Evolutionary conservation across 768 basidiomycete species (phyloP).

Genomic region (Boletus barrowsii): DNA sequence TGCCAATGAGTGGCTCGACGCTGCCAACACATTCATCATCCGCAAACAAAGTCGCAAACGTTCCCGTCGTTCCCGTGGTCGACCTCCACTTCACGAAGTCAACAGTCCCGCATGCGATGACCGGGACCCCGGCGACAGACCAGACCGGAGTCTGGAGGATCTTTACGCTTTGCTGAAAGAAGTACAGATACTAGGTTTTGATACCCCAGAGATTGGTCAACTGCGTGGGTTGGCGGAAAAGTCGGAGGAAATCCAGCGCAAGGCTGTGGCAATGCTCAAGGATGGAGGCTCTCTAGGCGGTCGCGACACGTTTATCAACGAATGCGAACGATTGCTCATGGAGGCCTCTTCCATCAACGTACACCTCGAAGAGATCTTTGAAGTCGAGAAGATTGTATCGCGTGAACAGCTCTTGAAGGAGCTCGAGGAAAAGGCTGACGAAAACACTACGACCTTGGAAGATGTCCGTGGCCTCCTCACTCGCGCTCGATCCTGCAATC

Average conservation of each 20-base stretch:
- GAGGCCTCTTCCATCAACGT: constrained; percentile 78
- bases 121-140: constrained; percentile 60
- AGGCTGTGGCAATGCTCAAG: constrained; percentile 52
- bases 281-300: constrained; percentile 41
- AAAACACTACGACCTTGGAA: constrained; percentile 61
- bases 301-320: constrained; percentile 56
- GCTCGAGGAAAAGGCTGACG: constrained; percentile 70
- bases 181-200: constrained; percentile 80
- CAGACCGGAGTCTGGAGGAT: constrained; percentile 69
- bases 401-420: constrained; percentile 76
- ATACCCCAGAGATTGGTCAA: constrained; percentile 67
- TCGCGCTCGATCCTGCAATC: constrained; percentile 65
- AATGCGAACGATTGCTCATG: constrained; percentile 68
- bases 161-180: constrained; percentile 67
- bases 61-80: constrained; percentile 59
- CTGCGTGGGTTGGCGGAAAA: constrained; percentile 55
- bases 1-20: constrained; percentile 88
- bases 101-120: constrained; percentile 33
- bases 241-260: constrained; percentile 61
- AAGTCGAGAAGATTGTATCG: constrained; percentile 78
- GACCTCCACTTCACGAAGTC: constrained; percentile 44
- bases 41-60: constrained; percentile 81
- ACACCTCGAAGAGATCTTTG: constrained; percentile 72
- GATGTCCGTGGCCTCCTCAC: constrained; percentile 72
- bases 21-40: constrained; percentile 72